These are phyloP conservation scores for Chrysanthemum seticuspe DNA, from an alignment of 129 eudicot species.

Conservation along the genomic window DNA sequence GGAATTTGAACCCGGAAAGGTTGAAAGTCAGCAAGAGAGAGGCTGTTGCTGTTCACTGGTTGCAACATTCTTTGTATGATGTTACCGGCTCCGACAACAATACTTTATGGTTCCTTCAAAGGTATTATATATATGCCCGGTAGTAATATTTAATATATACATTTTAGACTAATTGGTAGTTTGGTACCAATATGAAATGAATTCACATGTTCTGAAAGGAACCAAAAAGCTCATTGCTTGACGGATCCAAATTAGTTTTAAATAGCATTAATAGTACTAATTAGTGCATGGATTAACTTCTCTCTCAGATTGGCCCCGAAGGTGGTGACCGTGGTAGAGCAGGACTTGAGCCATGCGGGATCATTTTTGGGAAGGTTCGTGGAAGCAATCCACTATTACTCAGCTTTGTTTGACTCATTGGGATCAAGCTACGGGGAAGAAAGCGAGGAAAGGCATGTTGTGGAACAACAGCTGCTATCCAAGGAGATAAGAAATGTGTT, in stretches of 20 bases:
- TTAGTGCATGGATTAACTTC: not conserved
- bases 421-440: slow-evolving; percentile 98
- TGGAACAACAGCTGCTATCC: slow-evolving; percentile 85
- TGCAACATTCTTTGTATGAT: slow-evolving; percentile 93
- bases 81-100: slow-evolving; percentile 92
- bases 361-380: slow-evolving; percentile 92
- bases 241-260: not conserved
- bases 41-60: slow-evolving; percentile 96
- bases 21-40: slow-evolving; percentile 82
- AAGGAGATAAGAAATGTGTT: slow-evolving; percentile 81
- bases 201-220: no score
- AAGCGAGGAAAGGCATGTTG: slow-evolving; percentile 93
- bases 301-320: slow-evolving; percentile 80
- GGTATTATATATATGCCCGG: slow-evolving; percentile 37
- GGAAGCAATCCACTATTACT: slow-evolving; percentile 98
- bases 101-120: slow-evolving; percentile 80
- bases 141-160: no score
- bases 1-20: slow-evolving; percentile 70
- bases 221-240: not conserved
- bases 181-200: no score
- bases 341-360: slow-evolving; percentile 90
- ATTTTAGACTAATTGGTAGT: not conserved
- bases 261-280: not conserved
- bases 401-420: slow-evolving; percentile 90
- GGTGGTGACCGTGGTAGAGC: slow-evolving; percentile 97